Base-by-base conservation (phyloP, 2,329 filamentous ascomycete genomes). In the Rhinocladiella mackenziei region DNA sequence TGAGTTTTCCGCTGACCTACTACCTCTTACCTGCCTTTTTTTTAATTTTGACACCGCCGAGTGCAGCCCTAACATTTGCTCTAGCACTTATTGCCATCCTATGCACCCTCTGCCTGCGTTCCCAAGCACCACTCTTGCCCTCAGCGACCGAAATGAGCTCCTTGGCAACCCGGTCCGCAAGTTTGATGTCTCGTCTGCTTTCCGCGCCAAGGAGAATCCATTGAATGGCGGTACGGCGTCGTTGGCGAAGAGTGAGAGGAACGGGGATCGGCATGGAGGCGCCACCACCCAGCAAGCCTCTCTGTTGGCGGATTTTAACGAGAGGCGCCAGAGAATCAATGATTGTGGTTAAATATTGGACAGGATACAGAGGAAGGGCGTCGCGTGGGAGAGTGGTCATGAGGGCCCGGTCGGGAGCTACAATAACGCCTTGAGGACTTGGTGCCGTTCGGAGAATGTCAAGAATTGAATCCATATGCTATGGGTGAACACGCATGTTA, bases 311-410 rank as follows among this genome's bases (percentile, higher is more conserved):
- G 60, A 98, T 82, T 55, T 84, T 83, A 60, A 98, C 73, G 11
- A 98, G 76, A 7, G 92, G 92, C 1, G 89, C 87, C 17, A 98
- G 84, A 7, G 87, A 94, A 73, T 98, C 92, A 59, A 98, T 82
- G 22, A 89, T 89, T 22, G 94, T 76, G 9, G 84, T 87, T 35
- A 98, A 81, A 70, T 97, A 98, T 42, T 86, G 77, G 42, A 94
- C 76, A 1, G 92, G 92, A 66, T 96, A 86, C 22, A 95, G 79
- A 2, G 92, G 89, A 7, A 98, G 83, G 58, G 91, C 83, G 3
- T 77, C 72, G 17, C 86, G 74, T 1, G 89, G 86, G 1, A 89
- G 87, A 23, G 91, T 71, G 20, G 92, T 78, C 11, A 84, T 82
- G 41, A 51, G 30, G 3, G 28, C 30, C n/a, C 31, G 29, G 28